Conservation (phyloP, 306 rosid genomes). For the Begonia masoniana region DNA sequence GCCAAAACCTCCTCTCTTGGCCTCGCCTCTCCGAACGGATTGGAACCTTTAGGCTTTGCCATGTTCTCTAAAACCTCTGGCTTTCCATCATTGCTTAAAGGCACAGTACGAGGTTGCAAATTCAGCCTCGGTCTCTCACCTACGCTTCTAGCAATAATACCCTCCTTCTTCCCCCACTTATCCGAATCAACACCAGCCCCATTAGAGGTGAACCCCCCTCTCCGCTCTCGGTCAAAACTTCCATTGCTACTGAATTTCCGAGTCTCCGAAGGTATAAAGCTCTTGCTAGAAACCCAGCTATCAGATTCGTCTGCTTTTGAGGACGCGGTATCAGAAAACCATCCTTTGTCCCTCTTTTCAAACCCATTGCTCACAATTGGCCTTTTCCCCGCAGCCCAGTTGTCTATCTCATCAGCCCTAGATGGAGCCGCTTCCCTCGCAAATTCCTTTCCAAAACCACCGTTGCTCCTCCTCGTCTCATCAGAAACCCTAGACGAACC, state of each 20-base stretch:
- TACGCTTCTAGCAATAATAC: slow-evolving; percentile 10
- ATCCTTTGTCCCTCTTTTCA: slow-evolving; percentile 47
- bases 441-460: slow-evolving; percentile 34
- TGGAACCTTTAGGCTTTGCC: slow-evolving; percentile 43
- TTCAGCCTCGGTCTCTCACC: slow-evolving; percentile 61
- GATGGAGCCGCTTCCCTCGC: slow-evolving; percentile 54
- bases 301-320: slow-evolving; percentile 80
- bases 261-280: slow-evolving; percentile 42
- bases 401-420: slow-evolving; percentile 73
- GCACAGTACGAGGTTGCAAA: slow-evolving; percentile 60
- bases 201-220: slow-evolving; percentile 18
- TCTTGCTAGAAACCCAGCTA: slow-evolving; percentile 71
- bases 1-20: slow-evolving; percentile 97
- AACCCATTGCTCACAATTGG: slow-evolving; percentile 38
- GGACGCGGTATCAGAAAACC: slow-evolving; percentile 59
- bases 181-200: slow-evolving; percentile 33
- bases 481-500: slow-evolving; percentile 64
- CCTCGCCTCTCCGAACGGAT: slow-evolving; percentile 77
- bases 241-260: slow-evolving; percentile 38
- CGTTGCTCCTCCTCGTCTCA: slow-evolving; percentile 26
- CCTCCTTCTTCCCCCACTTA: slow-evolving; percentile 28
- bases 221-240: slow-evolving; percentile 45
- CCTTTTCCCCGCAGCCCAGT: slow-evolving; percentile 77
- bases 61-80: slow-evolving; percentile 24
- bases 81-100: slow-evolving; percentile 25